Conservation (phyloP, 371 early-diverging fungal genomes). For the Capniomyces stellatus region DNA sequence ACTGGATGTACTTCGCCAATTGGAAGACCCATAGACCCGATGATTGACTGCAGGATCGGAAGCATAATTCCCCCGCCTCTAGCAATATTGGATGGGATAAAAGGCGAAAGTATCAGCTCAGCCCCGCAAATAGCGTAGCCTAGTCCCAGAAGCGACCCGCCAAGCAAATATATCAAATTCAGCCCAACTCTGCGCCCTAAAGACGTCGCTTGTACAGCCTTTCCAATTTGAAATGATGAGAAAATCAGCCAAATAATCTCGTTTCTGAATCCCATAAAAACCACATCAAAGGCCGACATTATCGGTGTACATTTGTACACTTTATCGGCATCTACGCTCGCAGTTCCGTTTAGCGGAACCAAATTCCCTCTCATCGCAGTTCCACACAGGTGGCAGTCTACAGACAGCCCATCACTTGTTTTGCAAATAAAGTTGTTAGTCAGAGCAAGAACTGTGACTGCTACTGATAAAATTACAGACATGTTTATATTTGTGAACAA, state of each 20-base stretch:
- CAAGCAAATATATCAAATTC: constrained; percentile 30
- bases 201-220: constrained; percentile 36
- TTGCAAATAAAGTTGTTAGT: constrained; percentile 41
- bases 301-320: no score
- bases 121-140: constrained; percentile 31
- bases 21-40: constrained; percentile 27
- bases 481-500: constrained; percentile 35
- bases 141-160: constrained; percentile 38
- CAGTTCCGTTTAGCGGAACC: constrained; percentile 10
- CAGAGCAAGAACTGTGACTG: constrained; percentile 29
- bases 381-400: constrained; percentile 36
- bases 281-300: no score
- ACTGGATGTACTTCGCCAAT: constrained; percentile 8
- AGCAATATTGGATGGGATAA: constrained; percentile 55
- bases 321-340: constrained; percentile 5
- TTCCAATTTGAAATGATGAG: constrained; percentile 48
- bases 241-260: constrained; percentile 52
- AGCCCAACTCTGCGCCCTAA: constrained; percentile 38
- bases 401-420: constrained; percentile 23
- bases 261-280: no score
- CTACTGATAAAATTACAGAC: constrained; percentile 32
- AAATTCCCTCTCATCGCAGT: constrained; percentile 16
- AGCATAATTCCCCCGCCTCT: constrained; percentile 51
- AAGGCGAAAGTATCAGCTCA: constrained; percentile 41
- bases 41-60: constrained; percentile 44